These are phyloP conservation scores for Mollisiaceae sp. DNA, from an alignment of 2,329 filamentous ascomycete species.

Conservation along the genomic window DNA sequence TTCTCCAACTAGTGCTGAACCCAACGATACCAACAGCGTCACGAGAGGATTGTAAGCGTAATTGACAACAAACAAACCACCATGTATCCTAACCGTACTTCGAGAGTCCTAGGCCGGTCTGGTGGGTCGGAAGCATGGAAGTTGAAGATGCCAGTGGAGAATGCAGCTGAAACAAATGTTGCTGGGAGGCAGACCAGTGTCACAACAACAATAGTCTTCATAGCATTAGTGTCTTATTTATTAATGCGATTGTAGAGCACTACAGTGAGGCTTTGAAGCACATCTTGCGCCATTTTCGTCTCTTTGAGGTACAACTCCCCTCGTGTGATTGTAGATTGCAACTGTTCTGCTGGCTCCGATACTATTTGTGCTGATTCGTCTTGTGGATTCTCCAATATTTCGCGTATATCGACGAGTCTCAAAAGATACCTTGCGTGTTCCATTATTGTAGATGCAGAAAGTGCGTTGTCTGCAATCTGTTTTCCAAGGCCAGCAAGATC, in stretches of 20 bases:
- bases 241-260: conserved; percentile 15
- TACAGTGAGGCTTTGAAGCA: conserved; percentile 9
- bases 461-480: conserved; percentile 4
- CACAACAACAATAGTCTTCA: conserved; percentile 15
- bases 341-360: background rate
- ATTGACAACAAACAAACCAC: conserved; percentile 4
- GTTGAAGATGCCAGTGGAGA: conserved; percentile 14
- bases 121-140: conserved; percentile 3
- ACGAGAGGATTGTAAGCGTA: background rate
- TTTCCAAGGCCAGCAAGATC: conserved; percentile 10
- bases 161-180: conserved; percentile 6
- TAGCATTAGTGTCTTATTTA: conserved; percentile 1
- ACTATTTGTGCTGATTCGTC: background rate
- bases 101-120: conserved; percentile 1
- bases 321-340: conserved; percentile 7
- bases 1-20: background rate
- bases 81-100: conserved; percentile 15
- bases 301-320: conserved; percentile 12
- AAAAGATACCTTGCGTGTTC: background rate
- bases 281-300: conserved; percentile 6
- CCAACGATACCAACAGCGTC: background rate
- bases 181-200: conserved; percentile 10
- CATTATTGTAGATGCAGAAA: background rate
- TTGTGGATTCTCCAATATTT: background rate
- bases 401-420: background rate